Percentiles rank a stretch among this genome's conserved stretches.
Conservation (phyloP, 768 basidiomycete genomes). For the Tylopilus plumbeoviolaceoides region DNA sequence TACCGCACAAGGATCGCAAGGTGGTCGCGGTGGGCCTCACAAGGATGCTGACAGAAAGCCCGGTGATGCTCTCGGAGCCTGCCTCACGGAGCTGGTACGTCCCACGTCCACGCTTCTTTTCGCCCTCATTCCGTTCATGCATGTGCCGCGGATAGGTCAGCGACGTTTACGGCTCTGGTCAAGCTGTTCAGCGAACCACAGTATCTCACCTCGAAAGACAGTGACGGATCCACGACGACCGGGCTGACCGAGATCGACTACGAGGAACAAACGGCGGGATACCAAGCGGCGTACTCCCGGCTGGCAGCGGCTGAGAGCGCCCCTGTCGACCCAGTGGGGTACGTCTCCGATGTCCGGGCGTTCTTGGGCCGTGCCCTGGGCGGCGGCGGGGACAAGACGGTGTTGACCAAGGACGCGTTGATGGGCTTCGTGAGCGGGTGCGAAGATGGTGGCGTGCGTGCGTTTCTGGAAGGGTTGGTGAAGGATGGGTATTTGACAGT, state of each 20-base stretch:
- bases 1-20: conserved; percentile 81
- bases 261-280: conserved; percentile 86
- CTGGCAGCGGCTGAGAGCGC: conserved; percentile 74
- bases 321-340: conserved; percentile 57
- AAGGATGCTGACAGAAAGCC: conserved; percentile 71
- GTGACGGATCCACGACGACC: background rate
- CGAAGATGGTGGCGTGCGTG: conserved; percentile 18
- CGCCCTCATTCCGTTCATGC: background rate
- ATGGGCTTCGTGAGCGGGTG: conserved; percentile 19
- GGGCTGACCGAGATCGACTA: conserved; percentile 75
- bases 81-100: conserved; percentile 59
- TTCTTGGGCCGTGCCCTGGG: conserved; percentile 46
- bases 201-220: conserved; percentile 42
- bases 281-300: conserved; percentile 91
- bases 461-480: conserved; percentile 32
- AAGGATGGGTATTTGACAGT: conserved; percentile 28
- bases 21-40: conserved; percentile 77
- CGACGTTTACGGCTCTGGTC: conserved; percentile 62
- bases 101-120: background rate
- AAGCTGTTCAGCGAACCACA: conserved; percentile 78
- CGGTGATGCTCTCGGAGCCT: conserved; percentile 63
- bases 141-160: conserved; percentile 47
- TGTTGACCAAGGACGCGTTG: conserved; percentile 16
- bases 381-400: conserved; percentile 1
- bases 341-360: conserved; percentile 52